A percentile compares a stretch with the other conserved stretches of the same genome.
Evolutionary conservation across 2,329 filamentous ascomycete genomes (phyloP).

Genomic region (Bipolaris bicolor): DNA sequence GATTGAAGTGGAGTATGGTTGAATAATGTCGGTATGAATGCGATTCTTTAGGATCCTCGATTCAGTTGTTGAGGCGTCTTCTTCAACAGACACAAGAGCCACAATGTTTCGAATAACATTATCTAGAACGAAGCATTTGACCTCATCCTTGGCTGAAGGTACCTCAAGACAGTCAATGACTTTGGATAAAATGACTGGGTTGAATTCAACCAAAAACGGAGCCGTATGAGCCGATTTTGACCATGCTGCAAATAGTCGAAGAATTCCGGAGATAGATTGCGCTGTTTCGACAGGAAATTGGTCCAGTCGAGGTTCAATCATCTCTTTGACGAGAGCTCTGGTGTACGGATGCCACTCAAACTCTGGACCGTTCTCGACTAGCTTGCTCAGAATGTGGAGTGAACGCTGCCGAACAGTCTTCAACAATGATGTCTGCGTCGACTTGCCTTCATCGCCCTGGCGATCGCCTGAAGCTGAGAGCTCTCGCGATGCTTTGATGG

Average conservation of each 20-base stretch:
- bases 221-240: constrained; percentile 70
- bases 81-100: constrained; percentile 22
- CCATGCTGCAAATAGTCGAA: constrained; percentile 84
- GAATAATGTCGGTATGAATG: constrained; percentile 54
- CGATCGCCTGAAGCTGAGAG: constrained; percentile 38
- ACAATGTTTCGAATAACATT: constrained; percentile 67
- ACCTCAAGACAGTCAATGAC: constrained; percentile 75
- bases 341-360: constrained; percentile 77
- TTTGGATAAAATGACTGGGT: constrained; percentile 66
- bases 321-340: constrained; percentile 71
- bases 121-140: constrained; percentile 80
- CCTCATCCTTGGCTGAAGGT: constrained; percentile 80
- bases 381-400: constrained; percentile 79
- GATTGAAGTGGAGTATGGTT: constrained; percentile 71
- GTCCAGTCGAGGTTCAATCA: constrained; percentile 77
- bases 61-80: constrained; percentile 43
- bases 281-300: constrained; percentile 84
- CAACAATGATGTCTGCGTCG: constrained; percentile 61
- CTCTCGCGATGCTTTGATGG: constrained; percentile 68
- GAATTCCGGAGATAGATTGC: constrained; percentile 82
- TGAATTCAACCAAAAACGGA: constrained; percentile 70
- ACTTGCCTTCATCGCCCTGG: constrained; percentile 29
- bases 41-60: constrained; percentile 62
- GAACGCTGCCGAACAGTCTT: constrained; percentile 72
- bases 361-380: constrained; percentile 75